Base-by-base conservation (phyloP, 108 stramenopile species). In the Discostella pseudostelligera region DNA sequence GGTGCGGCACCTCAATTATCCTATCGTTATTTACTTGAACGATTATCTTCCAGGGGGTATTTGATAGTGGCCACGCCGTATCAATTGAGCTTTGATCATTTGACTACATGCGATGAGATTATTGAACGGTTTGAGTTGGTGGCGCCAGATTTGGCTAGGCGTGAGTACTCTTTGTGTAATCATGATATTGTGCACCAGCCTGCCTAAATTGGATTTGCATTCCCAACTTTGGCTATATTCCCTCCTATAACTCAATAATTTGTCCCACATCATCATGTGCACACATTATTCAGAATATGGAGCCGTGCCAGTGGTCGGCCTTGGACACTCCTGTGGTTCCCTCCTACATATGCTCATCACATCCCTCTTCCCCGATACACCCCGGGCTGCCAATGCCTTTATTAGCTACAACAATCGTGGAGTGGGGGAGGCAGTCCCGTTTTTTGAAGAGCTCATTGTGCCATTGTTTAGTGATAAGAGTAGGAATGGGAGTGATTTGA, bases 51-150 rank as follows among this genome's bases (percentile, higher is more conserved):
- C 19, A 65, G 84, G 56, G 93, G 93, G 11, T 97, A 87, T 67
- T 67, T 96, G 16, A 81, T 97, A 35, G 89, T 97, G 11, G 97
- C 97, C 0, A 97, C 97, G 26, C 97, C 97, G 1, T 96, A 92
- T 72, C 69, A 84, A n/a, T 65, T 97, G 43, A 83, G 83, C 56
- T 96, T 97, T 76, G 94, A 97, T 71, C 93, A 96, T 81, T 69
- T 95, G 43, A 21, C 62, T 8, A 86, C 88, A 11, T 96, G 95
- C 65, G 96, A 97, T 76, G 81, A 73, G 39, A 76, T 97, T 37
- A 78, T 96, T 57, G 74, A 69, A 25, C 76, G 78, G 22, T 96
- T 96, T 66, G 96, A 97, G 76, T 56, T 50, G n/a, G 74, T 89
- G 26, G 90, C 90, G n/a, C 84, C 86, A 32, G 71, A 79, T 16